Base-by-base conservation (phyloP, 2,329 filamentous ascomycete genomes). In the Colletotrichum shisoi region DNA sequence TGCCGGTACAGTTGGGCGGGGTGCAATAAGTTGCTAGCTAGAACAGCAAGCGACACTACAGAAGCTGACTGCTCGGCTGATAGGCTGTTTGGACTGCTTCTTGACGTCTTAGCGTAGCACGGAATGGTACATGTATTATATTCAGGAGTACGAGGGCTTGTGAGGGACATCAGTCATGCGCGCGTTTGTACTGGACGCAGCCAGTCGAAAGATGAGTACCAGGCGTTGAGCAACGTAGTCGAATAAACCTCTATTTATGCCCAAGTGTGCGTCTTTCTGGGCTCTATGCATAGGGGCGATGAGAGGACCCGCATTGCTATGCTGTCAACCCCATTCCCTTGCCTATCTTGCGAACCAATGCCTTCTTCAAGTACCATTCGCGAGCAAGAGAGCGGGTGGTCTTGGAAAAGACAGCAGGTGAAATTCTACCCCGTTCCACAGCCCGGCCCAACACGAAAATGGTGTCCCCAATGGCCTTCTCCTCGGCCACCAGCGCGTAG, bases 401-500 rank as follows among this genome's bases (percentile, higher is more conserved):
- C 82, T 91, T 91, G 31, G 92, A 88, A 80, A 94, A 95, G 0
- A 90, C 88, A n/a, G 87, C 84, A 5, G 90, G 86, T 12, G 85
- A 84, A 27, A 95, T 85, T 61, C 91, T 83, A 4, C 92, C 92
- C 59, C 84, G 83, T 76, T 94, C 91, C 21, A 94, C 84, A 1
- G 89, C 92, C 63, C 89, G 82, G 1, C 91, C 90, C 15, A 96
- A 81, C 69, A 93, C 89, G 74, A 95, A 96, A 70, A 98, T 88
- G 3, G 93, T 91, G 76, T 97, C 94, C 39, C 90, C 91, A 54
- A 96, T 85, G 3, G 91, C 93, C 71, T 90, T 85, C 79, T 97
- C 94, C 75, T 99, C 95, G 1, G 93, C 93, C 34, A 94, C 92
- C 2, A 96, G 83, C 54, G 89, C 89, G 78, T 98, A 99, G 24